phyloP scores from a whole-genome alignment of 2,329 filamentous ascomycete genomes.

The Esteya vermicola region DNA sequence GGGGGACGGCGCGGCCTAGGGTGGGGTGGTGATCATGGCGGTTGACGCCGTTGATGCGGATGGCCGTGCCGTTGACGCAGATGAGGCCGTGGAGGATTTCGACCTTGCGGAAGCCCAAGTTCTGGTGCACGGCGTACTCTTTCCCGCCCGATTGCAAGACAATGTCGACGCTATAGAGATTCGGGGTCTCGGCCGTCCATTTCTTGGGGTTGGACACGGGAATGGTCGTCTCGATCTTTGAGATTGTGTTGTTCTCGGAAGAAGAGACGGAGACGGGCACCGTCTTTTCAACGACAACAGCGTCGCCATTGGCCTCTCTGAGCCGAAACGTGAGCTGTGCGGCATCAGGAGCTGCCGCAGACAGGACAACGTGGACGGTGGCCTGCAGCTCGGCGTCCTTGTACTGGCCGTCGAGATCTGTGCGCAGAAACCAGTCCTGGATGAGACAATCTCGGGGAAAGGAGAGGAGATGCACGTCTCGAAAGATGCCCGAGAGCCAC shows the following conservation, averaged over 20 bases:
- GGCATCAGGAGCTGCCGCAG: not conserved
- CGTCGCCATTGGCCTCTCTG: conserved; percentile 22
- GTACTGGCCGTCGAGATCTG: conserved; percentile 35
- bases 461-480: conserved; percentile 48
- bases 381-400: conserved; percentile 34
- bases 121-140: conserved; percentile 30
- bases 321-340: conserved; percentile 22
- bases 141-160: conserved; percentile 15
- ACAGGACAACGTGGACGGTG: conserved; percentile 24
- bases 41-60: conserved; percentile 51
- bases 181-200: conserved; percentile 55
- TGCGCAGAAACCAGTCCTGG: conserved; percentile 43
- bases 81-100: conserved; percentile 47
- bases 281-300: conserved; percentile 3
- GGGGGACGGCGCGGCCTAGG: conserved; percentile 47
- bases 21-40: conserved; percentile 56
- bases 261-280: not conserved
- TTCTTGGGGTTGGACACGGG: conserved; percentile 38
- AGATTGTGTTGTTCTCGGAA: not conserved
- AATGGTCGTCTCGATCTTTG: not conserved
- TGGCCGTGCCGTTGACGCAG: conserved; percentile 45
- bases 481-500: conserved; percentile 54
- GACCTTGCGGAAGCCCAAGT: conserved; percentile 48
- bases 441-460: conserved; percentile 37
- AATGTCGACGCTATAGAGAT: conserved; percentile 42